Evolutionary conservation across 2,329 filamentous ascomycete genomes (phyloP).

Genomic region (Sporothrix schenckii): DNA sequence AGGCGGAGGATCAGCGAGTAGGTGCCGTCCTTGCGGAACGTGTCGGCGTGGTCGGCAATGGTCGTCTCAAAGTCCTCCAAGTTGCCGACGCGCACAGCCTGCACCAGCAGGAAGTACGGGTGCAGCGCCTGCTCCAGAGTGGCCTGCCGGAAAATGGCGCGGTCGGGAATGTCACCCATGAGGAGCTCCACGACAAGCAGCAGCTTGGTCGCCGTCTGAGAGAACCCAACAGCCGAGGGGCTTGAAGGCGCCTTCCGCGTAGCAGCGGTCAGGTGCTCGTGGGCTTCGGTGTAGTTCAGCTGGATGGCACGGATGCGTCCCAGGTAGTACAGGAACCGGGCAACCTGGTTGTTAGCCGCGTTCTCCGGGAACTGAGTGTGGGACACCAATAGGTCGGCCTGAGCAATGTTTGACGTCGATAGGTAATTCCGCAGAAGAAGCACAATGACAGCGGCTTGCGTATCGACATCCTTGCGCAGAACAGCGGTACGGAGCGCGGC

Average conservation of each 20-base stretch:
- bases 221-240: slow-evolving; percentile 87
- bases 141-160: slow-evolving; percentile 88
- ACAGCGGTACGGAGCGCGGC: slow-evolving; percentile 92
- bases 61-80: slow-evolving; percentile 89
- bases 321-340: slow-evolving; percentile 95
- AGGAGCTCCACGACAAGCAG: slow-evolving; percentile 92
- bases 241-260: slow-evolving; percentile 94
- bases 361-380: slow-evolving; percentile 94
- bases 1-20: slow-evolving; percentile 94
- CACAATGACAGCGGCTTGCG: slow-evolving; percentile 94
- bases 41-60: slow-evolving; percentile 77
- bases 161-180: slow-evolving; percentile 98
- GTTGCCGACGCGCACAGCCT: slow-evolving; percentile 95
- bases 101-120: slow-evolving; percentile 91
- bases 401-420: slow-evolving; percentile 91
- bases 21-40: slow-evolving; percentile 90
- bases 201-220: slow-evolving; percentile 95
- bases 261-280: slow-evolving; percentile 88
- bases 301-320: slow-evolving; percentile 96
- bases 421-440: slow-evolving; percentile 95
- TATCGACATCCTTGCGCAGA: slow-evolving; percentile 93
- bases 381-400: slow-evolving; percentile 92
- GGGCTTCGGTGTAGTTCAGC: slow-evolving; percentile 93
- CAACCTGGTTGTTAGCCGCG: slow-evolving; percentile 97
- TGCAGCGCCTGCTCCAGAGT: slow-evolving; percentile 83